Base-by-base conservation (phyloP, 352 stramenopile species). In the Phytophthora sansomeana region DNA sequence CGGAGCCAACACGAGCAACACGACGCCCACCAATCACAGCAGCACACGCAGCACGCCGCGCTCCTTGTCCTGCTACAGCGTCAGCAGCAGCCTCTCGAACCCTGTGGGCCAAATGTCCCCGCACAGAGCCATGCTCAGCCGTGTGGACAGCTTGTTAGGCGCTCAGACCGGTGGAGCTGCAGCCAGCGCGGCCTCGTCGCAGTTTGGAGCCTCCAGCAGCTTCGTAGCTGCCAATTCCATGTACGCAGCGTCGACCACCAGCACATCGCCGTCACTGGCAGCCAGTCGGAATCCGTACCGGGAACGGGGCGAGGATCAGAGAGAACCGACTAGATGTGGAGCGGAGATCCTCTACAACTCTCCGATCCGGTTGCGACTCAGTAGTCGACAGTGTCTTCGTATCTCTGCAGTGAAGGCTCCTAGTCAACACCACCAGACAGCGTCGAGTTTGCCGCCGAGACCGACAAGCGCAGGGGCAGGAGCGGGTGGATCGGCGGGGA, bases 291-390 rank as follows among this genome's bases (percentile, higher is more conserved):
- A 46, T 46, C 17, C 17, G n/a, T 13, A 73, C 55, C 36, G 58
- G 67, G 67, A 78, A 52, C 50, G 70, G 60, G 26, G 35, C 17
- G 80, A 89, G 36, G 74, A 89, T 29, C 55, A 74, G 2, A 74
- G 67, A 32, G 80, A 93, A 47, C 75, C 80, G 10, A 90, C 83
- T 5, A 78, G 74, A 19, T 93, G 86, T 63, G 86, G 86, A 0
- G 76, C 83, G 0, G 83, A 90, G 43, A 91, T 95, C 17, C 72
- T 86, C 8, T 95, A 90, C 58, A 84, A 93, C 61, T 80, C 83
- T 24, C 73, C 81, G 2, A 73, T 95, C 39, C 75, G 85, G 0
- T 47, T 95, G n/a, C 74, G 83, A 17, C 72, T 95, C 17, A 84
- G 85, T 58, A 93, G 87, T 68, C 82, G 85, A 17, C 72, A 83